Evolutionary conservation across 352 stramenopile genomes (phyloP).

Genomic region (Pythium catenulatum): DNA sequence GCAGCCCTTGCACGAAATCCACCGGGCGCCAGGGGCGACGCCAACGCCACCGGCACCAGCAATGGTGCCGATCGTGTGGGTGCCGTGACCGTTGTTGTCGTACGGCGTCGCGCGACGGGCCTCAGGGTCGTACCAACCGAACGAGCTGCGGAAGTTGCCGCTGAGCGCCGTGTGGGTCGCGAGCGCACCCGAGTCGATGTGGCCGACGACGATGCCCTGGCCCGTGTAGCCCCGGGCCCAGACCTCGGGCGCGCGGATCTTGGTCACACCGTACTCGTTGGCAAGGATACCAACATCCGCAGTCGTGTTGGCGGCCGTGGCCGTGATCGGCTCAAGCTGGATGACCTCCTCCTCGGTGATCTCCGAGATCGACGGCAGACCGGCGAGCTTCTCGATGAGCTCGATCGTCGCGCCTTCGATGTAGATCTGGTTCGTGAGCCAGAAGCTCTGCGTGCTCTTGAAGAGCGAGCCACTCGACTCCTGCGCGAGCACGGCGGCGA

Average conservation of each 20-base stretch:
- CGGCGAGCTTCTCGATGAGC: no score
- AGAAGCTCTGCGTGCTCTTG: constrained; percentile 6
- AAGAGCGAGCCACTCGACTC: background rate
- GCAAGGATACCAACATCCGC: background rate
- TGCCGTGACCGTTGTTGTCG: constrained; percentile 44
- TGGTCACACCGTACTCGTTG: constrained; percentile 36
- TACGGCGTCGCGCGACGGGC: constrained; percentile 16
- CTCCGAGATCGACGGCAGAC: no score
- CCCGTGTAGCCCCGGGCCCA: constrained; percentile 44
- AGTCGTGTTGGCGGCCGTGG: no score
- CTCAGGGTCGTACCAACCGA: constrained; percentile 52
- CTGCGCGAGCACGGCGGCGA: background rate
- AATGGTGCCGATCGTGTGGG: constrained; percentile 8
- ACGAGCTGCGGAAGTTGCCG: background rate
- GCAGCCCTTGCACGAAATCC: background rate
- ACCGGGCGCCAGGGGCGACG: background rate
- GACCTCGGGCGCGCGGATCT: constrained; percentile 26
- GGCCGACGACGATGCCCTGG: constrained; percentile 39
- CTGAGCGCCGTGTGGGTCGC: constrained; percentile 32
- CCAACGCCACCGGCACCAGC: background rate
- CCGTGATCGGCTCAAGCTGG: no score
- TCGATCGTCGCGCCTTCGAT: no score
- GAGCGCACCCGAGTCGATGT: constrained; percentile 57
- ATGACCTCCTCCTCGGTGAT: no score
- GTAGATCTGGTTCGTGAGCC: constrained; percentile 51